These are phyloP conservation scores for Pleurotus pulmonarius DNA, from an alignment of 768 basidiomycete species.

Conservation along the genomic window DNA sequence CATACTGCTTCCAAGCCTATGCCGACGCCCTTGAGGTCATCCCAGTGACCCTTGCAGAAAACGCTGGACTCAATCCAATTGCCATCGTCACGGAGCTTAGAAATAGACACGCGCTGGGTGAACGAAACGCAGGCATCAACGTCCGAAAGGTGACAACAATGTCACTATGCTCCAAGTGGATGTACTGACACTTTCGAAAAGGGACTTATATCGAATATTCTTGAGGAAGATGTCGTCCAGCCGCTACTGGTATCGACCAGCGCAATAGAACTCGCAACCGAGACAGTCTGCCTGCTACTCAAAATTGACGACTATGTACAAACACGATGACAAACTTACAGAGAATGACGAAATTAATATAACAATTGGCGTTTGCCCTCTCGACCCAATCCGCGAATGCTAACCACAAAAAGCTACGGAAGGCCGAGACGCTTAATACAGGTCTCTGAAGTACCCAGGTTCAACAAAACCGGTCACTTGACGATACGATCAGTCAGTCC, in stretches of 20 bases:
- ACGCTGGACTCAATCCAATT: constrained; percentile 96
- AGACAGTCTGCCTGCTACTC: constrained; percentile 93
- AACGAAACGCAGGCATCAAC: constrained; percentile 94
- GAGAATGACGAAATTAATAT: background rate
- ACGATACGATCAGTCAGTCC: background rate
- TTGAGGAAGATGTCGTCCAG: constrained; percentile 97
- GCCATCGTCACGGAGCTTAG: constrained; percentile 97
- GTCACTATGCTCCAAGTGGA: background rate
- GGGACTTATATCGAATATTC: constrained; percentile 96
- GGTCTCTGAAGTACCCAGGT: background rate
- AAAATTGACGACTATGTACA: constrained; percentile 96
- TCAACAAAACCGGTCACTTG: constrained; percentile 52
- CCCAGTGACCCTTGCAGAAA: constrained; percentile 95
- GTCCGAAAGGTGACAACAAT: constrained; percentile 77
- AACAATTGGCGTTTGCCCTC: background rate
- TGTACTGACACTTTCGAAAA: constrained; percentile 22
- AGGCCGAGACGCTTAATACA: background rate
- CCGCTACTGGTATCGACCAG: constrained; percentile 93
- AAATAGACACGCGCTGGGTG: constrained; percentile 94
- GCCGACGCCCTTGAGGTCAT: constrained; percentile 98
- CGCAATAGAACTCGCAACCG: constrained; percentile 91
- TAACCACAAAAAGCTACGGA: no score
- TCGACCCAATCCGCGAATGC: no score
- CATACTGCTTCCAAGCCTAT: constrained; percentile 98
- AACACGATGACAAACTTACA: constrained; percentile 43